A percentile compares a stretch with the other conserved stretches of the same genome.
phyloP scores from a whole-genome alignment of 192 early-diverging fungal genomes.

The Phycomyces blakesleeanus region DNA sequence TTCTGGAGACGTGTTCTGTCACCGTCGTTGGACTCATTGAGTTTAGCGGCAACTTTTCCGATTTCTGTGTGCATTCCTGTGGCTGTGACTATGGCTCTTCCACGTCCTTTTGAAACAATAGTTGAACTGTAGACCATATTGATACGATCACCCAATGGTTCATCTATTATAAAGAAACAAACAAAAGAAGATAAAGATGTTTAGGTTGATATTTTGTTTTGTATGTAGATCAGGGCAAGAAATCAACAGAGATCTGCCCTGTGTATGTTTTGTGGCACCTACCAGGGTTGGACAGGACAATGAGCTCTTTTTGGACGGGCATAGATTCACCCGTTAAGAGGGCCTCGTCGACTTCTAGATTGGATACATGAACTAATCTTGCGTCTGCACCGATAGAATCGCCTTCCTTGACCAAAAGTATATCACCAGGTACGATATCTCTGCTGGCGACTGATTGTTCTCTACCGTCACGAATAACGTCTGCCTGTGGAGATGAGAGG shows the following conservation, averaged over 20 bases:
- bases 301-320: constrained; percentile 64
- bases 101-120: constrained; percentile 84
- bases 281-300: constrained; percentile 14
- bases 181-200: no score
- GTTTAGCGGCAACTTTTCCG: constrained; percentile 82
- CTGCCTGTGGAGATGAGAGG: constrained; percentile 79
- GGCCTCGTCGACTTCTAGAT: constrained; percentile 89
- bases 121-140: constrained; percentile 90
- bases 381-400: constrained; percentile 90
- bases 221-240: background rate
- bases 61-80: constrained; percentile 88
- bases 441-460: constrained; percentile 66
- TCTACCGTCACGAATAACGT: constrained; percentile 84
- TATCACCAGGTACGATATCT: constrained; percentile 84
- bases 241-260: background rate
- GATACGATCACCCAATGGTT: constrained; percentile 88
- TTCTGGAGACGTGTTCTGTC: constrained; percentile 62
- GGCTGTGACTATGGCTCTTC: constrained; percentile 81
- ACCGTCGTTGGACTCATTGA: constrained; percentile 48
- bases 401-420: constrained; percentile 87
- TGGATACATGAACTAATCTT: constrained; percentile 78
- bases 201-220: background rate
- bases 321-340: constrained; percentile 90
- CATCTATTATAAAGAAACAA: constrained; percentile 30
- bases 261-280: background rate